Base-by-base conservation (phyloP, 2,329 filamentous ascomycete species). In the Aspergillus aculeatus region DNA sequence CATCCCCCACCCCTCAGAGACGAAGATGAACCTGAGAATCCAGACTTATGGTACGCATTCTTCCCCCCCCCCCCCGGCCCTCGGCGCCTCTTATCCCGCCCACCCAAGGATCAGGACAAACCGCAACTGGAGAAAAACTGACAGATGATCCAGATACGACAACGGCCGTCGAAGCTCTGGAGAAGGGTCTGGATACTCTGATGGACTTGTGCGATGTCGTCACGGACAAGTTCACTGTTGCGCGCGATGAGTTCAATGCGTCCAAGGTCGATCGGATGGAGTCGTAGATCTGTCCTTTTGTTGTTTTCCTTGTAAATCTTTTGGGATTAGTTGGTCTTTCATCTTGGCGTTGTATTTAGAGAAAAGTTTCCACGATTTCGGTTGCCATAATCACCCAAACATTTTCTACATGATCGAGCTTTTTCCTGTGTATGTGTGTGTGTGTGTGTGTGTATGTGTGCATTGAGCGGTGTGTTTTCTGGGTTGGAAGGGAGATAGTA, bases 21-120 rank as follows among this genome's bases (percentile, higher is more conserved):
- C 88, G 47, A 95, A 96, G 79, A 96, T 99, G 94, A 96, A 98
- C 73, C 82, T 99, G 63, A 87, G 95, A 70, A 98, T 99, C 64
- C 95, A 99, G 78, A 99, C 94, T 66, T 98, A 95, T 71, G 91
- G 94, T 96, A 81, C 73, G 87, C 14, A 12, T 19, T 5, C 14
- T 5, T 11, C 23, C n/a, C 38, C 16, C 23, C n/a, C 38, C 10
- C 10, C 12, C 21, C 35, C 23, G n/a, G n/a, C n/a, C n/a, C n/a
- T n/a, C n/a, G n/a, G 11, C 11, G 32, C 4, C 14, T 35, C 11
- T 19, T 23, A 26, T n/a, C 16, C 35, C 10, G 12, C 31, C 7
- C 9, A 10, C 16, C n/a, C 12, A 26, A 23, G 26, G 11, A 31
- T 14, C 7, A 7, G 26, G 26, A 2, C 26, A 29, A 29, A 9